Evolutionary conservation across 805 yeast species (phyloP), one percentile per base, ranked within the genome.

Genomic region (Candida ulmi): DNA sequence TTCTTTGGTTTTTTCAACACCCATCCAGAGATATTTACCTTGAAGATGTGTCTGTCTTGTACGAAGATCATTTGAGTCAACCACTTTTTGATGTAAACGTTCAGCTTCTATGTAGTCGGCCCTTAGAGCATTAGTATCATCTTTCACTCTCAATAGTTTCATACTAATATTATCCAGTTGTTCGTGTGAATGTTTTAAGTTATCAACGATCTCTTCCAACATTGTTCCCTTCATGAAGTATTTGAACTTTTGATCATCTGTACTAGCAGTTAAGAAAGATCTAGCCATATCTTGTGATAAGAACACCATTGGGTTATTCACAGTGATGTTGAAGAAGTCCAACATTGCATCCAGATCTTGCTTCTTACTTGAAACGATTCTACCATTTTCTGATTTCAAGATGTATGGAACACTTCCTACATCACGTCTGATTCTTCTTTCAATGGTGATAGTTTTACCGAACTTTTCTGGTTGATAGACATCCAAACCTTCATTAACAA

Each of bases 251-350:
- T 75, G 81, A 27, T 69, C 69, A 43, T 86, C 83, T 5, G 86
- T 72, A 5, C 93, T 78, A 25, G 81, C 76, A 1, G 95, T 83
- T 45, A 93, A 64, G 55, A 93, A 93, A 13, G 90, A 83, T 48
- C 95, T 76, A 2, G 99, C 98, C 44, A 82, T 85, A 50, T 93
- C 97, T 59, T 93, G 99, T 1, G 95, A 87, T 36, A 93, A 68
- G 53, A 93, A 85, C 2, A 95, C 85, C 75, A 93, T 77, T 6
- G 97, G 96, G 51, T 93, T 93, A 51, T 80, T 90, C 19, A 93
- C 82, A 6, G 86, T 80, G 32, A 91, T 80, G 33, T 83, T 79
- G 55, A 82, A 88, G 46, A 72, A 74, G 47, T 76, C 79, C 35
- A 88, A 62, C 3, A 93, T 80, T 5, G 72, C 74, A 47, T 78